Conservation (phyloP, 2,329 filamentous ascomycete genomes). For the Fusarium equiseti region DNA sequence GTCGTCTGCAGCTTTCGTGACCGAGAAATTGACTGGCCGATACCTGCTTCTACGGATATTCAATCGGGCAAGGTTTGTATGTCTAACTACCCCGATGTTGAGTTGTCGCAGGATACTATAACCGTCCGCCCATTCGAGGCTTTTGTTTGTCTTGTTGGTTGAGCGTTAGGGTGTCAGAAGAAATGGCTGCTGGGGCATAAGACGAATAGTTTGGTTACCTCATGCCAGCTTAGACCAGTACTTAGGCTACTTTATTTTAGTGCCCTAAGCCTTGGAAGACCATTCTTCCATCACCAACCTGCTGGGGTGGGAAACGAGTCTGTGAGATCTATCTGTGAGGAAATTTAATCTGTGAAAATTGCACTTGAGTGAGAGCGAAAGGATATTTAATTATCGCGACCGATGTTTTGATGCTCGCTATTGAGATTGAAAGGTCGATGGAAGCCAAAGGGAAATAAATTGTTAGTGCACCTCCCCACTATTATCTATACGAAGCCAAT, state of each 20-base stretch:
- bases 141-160: constrained; percentile 2
- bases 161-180: not conserved
- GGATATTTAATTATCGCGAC: not conserved
- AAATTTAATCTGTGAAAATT: fast-evolving
- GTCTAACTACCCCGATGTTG: constrained; percentile 10
- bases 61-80: constrained; percentile 12
- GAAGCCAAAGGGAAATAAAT: not conserved
- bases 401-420: not conserved
- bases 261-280: not conserved
- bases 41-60: not conserved
- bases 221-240: not conserved
- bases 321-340: not conserved
- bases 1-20: constrained; percentile 34
- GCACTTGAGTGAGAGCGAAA: not conserved
- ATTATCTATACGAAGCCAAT: fast-evolving
- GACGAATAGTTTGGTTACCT: not conserved
- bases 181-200: not conserved
- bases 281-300: not conserved
- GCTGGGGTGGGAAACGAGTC: not conserved
- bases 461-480: not conserved
- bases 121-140: constrained; percentile 26
- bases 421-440: not conserved
- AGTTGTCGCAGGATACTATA: not conserved
- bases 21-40: not conserved
- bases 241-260: not conserved